Base-by-base conservation (phyloP, 176 grass and related monocot genomes). In the Ananas comosus region DNA sequence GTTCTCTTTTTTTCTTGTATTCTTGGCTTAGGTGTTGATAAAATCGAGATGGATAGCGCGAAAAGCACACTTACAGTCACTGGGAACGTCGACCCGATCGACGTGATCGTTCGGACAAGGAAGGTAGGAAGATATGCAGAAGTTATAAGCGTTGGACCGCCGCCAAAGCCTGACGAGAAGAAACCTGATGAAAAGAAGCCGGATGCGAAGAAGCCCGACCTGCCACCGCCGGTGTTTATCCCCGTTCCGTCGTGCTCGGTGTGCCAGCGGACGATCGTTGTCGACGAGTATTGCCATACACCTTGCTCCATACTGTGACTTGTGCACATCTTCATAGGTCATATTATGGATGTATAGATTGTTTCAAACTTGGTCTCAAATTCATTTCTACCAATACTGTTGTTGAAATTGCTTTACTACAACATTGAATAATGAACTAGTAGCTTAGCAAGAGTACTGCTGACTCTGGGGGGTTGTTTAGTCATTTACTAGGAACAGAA, bases 11-110 rank as follows among this genome's bases (percentile, higher is more conserved):
- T 11, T 18, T 18, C 2, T 21, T 18, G 48, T 51, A 1, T 22
- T 11, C 9, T 17, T 13, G 75, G 52, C 18, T 9, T 68, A 95
- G 91, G 87, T 10, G 73, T 95, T 13, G 83, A 90, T 71, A 95
- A 87, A 83, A 85, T 95, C 51, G 87, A 95, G 78, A 50, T 90
- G 53, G 68, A 95, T 78, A 77, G 83, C 54, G 79, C 83, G 16
- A 95, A 90, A 64, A 49, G 78, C 49, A 95, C 81, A 17, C 65
- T 90, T 74, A 77, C 81, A 47, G 91, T 95, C 50, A 90, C 75
- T 1, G 86, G 83, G 49, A 68, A 61, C 9, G 91, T 74, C n/a
- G 81, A 95, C 61, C 91, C 86, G 4, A 81, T 95, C 54, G 83
- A 82, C 57, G 81, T 90, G 78, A 67, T 95, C 19, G 72, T 59